phyloP scores from a whole-genome alignment of 352 stramenopile species.

The Discostella stelligera region DNA sequence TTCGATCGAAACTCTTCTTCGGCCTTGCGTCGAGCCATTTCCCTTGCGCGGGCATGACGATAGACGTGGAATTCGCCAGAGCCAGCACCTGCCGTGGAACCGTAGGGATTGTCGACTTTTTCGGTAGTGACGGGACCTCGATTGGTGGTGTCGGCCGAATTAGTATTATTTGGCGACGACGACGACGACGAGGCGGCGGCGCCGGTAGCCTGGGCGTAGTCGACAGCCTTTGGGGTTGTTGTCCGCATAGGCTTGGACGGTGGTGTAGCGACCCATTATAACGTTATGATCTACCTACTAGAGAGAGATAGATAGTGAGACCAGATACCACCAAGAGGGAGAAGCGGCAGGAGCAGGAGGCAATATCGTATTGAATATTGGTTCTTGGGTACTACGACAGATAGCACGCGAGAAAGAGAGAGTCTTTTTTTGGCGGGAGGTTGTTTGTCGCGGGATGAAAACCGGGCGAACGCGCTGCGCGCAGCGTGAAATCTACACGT shows the following conservation, averaged over 20 bases:
- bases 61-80: conserved; percentile 97
- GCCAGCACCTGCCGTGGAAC: conserved; percentile 90
- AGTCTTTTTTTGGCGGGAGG: no score
- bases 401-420: no score
- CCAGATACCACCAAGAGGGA: no score
- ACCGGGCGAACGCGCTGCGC: not conserved
- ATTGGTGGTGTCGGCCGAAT: conserved; percentile 2
- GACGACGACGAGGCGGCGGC: not conserved
- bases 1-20: conserved; percentile 60
- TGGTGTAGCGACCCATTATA: conserved; percentile 78
- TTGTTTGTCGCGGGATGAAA: no score
- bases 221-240: conserved; percentile 71
- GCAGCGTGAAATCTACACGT: not conserved
- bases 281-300: not conserved
- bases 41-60: conserved; percentile 88
- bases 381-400: no score
- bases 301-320: no score
- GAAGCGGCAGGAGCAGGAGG: no score
- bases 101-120: conserved; percentile 93
- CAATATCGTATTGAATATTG: no score
- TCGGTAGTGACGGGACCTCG: conserved; percentile 62
- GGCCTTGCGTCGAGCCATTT: conserved; percentile 84
- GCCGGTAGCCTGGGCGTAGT: conserved; percentile 75
- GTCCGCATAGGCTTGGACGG: conserved; percentile 79
- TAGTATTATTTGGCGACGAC: not conserved